Base-by-base conservation (phyloP, 225 moss, liverwort and hornwort species). In the Antitrichia curtipendula region DNA sequence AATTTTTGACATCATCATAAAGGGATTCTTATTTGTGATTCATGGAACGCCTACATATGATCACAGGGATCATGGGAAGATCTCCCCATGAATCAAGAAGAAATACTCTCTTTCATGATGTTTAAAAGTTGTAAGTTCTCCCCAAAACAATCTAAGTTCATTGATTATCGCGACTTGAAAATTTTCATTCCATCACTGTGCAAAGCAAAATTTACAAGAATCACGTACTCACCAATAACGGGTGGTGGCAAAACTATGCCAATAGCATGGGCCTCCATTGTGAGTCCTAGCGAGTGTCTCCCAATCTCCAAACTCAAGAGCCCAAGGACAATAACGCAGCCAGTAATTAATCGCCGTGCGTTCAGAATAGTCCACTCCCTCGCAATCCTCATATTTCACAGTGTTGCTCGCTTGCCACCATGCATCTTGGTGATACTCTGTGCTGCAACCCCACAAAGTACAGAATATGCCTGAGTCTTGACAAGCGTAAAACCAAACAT, bases 241-340 rank as follows among this genome's bases (percentile, higher is more conserved):
- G 32, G 94, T 90, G 52, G 97, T 97, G 76, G 96, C 93, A 88
- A 96, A 87, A 73, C 93, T 93, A 54, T 92, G 97, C 97, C 97
- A 97, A 84, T 53, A 97, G 87, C 93, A 95, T 54, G 97, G 97
- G 66, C 97, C 97, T 71, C 97, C 96, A 66, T 97, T 97, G 79
- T 97, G 97, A 75, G 97, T 97, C 87, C 97, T 95, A 53, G 97
- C 97, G 80, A 96, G 87, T 56, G 96, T 96, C 89, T 97, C 96
- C 91, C 94, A 90, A 86, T 97, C 97, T 86, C 96, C 97, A 56
- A 94, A 97, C 84, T 96, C 96, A 54, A 97, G 96, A 50, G 97
- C 97, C 97, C 97, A 97, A n/a, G 97, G 97, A 86, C 97, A 97
- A 82, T 96, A 97, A 24, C 96, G 97, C 85, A 97, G 88, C 97